Evolutionary conservation across 352 stramenopile species (phyloP).

Genomic region (Globisporangium alternatum): DNA sequence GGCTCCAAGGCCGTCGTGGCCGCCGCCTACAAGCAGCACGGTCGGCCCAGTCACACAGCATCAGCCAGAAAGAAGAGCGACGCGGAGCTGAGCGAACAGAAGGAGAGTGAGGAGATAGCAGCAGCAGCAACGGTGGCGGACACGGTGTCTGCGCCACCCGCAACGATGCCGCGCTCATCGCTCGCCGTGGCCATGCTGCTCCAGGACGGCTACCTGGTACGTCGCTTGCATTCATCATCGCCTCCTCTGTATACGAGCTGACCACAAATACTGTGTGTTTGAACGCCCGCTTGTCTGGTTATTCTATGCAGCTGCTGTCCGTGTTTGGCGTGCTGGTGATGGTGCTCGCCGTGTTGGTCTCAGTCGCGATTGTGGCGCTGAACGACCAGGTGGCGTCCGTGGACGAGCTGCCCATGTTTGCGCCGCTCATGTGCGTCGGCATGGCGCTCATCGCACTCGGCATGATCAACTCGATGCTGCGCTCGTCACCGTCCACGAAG

Average conservation of each 20-base stretch:
- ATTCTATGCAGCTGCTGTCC: conserved; percentile 25
- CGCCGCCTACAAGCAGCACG: conserved; percentile 15
- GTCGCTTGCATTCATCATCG: neutral
- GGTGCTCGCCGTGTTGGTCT: conserved; percentile 50
- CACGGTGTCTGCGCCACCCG: conserved; percentile 1
- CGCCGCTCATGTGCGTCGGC: conserved; percentile 57
- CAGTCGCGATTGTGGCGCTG: conserved; percentile 41
- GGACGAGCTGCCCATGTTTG: conserved; percentile 63
- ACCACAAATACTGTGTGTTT: neutral
- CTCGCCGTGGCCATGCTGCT: conserved; percentile 40
- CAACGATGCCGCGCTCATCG: conserved; percentile 22
- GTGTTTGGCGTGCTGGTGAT: conserved; percentile 55
- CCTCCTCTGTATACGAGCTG: neutral
- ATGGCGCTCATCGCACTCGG: conserved; percentile 53
- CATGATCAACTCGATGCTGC: conserved; percentile 41
- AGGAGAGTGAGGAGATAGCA: conserved; percentile 3
- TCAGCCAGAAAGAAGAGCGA: neutral
- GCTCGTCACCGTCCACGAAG: conserved; percentile 19
- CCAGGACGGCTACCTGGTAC: conserved; percentile 48
- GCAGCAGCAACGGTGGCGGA: conserved; percentile 2
- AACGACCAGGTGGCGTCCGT: conserved; percentile 44
- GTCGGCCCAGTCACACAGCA: neutral
- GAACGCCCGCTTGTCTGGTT: neutral
- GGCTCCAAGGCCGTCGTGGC: conserved; percentile 17
- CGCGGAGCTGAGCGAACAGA: neutral